A percentile compares a stretch with the other conserved stretches of the same genome.
These are phyloP conservation scores for Osmozyma mogii DNA, from an alignment of 805 yeast species.

Conservation along the genomic window DNA sequence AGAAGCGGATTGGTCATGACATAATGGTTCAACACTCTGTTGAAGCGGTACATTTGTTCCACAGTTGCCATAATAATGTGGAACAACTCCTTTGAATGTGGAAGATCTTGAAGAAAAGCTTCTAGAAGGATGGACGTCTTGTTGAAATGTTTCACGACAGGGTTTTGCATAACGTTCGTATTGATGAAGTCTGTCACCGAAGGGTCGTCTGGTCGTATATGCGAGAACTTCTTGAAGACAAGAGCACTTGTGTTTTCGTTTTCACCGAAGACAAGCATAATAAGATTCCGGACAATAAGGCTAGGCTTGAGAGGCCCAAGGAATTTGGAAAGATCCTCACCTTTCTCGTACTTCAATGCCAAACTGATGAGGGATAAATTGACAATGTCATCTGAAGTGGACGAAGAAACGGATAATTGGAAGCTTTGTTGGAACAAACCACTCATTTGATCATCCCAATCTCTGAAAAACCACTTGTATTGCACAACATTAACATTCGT, in stretches of 20 bases:
- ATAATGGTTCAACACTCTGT: conserved; percentile 14
- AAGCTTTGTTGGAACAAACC: conserved; percentile 23
- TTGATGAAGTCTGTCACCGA: conserved; percentile 8
- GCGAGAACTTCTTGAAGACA: conserved; percentile 14
- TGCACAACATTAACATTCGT: conserved; percentile 19
- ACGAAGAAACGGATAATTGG: conserved; percentile 15
- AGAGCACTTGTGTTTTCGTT: conserved; percentile 4
- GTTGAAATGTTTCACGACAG: conserved; percentile 42
- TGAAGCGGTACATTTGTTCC: conserved; percentile 20
- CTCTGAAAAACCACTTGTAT: conserved; percentile 25
- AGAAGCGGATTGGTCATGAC: conserved; percentile 10
- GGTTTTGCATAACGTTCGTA: conserved; percentile 19
- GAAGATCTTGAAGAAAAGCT: conserved; percentile 18
- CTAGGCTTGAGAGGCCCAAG: conserved; percentile 12
- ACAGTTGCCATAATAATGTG: conserved; percentile 15
- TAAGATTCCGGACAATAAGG: conserved; percentile 11
- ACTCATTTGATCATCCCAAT: conserved; percentile 24
- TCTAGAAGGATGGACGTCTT: conserved; percentile 40
- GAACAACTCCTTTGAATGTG: conserved; percentile 8
- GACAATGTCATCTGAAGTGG: conserved; percentile 14
- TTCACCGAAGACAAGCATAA: not conserved
- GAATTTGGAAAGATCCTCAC: conserved; percentile 15
- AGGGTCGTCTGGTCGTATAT: conserved; percentile 5
- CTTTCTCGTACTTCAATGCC: conserved; percentile 23
- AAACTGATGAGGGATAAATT: conserved; percentile 27